Percentiles rank a stretch among this genome's conserved stretches.
Evolutionary conservation across 345 rosid species (phyloP).

Genomic region (Citrus mangshanensis): DNA sequence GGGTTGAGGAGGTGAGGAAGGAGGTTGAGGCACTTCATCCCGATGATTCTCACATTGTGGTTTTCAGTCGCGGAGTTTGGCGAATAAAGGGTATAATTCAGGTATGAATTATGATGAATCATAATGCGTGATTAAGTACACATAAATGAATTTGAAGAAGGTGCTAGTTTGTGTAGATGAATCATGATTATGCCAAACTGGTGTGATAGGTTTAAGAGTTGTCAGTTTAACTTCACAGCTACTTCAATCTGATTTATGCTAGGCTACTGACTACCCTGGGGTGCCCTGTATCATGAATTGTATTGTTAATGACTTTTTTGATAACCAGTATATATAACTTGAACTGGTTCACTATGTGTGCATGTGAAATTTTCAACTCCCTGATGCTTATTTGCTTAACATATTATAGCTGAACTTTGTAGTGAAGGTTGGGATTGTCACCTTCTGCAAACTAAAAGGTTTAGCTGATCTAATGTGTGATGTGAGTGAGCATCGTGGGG

Average conservation of each 20-base stretch:
- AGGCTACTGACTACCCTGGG: too few species aligned
- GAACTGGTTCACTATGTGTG: neutral
- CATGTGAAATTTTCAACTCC: neutral
- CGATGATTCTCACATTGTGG: slow-evolving; percentile 55
- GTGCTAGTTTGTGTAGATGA: neutral
- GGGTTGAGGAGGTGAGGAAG: slow-evolving; percentile 62
- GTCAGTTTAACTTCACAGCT: neutral
- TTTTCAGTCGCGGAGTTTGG: slow-evolving; percentile 60
- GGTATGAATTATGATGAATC: slow-evolving; percentile 24
- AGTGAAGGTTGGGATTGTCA: neutral
- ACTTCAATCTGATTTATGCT: neutral
- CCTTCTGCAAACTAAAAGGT: neutral
- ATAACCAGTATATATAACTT: neutral
- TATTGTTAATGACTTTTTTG: neutral
- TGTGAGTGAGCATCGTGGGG: neutral
- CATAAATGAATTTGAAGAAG: neutral
- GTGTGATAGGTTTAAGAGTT: neutral
- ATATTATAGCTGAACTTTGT: neutral
- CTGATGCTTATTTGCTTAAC: neutral
- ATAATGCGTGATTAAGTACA: neutral
- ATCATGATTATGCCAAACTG: neutral
- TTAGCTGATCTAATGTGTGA: neutral
- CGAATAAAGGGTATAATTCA: slow-evolving; percentile 73
- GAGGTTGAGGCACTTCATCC: slow-evolving; percentile 74
- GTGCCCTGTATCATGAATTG: neutral